These are phyloP conservation scores for Anethum foeniculum DNA, from an alignment of 140 eudicot genomes.

Conservation along the genomic window DNA sequence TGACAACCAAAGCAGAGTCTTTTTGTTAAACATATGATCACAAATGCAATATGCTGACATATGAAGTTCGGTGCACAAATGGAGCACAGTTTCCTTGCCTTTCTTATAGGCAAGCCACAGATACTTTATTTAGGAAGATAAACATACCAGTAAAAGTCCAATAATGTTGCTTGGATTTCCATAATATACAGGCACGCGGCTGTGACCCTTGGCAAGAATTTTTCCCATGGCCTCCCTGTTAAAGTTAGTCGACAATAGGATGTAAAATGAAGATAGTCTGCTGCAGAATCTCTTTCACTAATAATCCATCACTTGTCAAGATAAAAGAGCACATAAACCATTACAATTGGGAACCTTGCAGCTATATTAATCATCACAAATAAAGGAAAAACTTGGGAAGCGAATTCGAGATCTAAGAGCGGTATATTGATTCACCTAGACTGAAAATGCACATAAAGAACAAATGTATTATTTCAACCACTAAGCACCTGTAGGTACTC, in stretches of 20 bases:
- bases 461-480: neutral
- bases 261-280: neutral
- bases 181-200: slow-evolving; percentile 92
- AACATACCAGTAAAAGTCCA: slow-evolving; percentile 81
- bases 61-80: neutral
- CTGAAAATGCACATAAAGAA: neutral
- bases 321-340: neutral
- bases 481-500: neutral
- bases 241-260: slow-evolving; percentile 8
- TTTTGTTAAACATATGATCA: too few species aligned
- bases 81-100: neutral
- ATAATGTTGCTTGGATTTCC: slow-evolving; percentile 81
- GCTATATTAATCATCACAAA: neutral
- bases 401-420: neutral
- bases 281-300: neutral
- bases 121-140: neutral
- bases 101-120: too few species aligned
- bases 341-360: neutral
- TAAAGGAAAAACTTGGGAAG: neutral
- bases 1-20: neutral
- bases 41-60: neutral
- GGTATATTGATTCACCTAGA: too few species aligned
- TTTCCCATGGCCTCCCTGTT: slow-evolving; percentile 97
- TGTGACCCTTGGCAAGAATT: slow-evolving; percentile 91
- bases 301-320: neutral